Evolutionary conservation across 192 early-diverging fungal species (phyloP), one percentile per base, ranked within the genome.

Genomic region (Entomortierella lignicola): DNA sequence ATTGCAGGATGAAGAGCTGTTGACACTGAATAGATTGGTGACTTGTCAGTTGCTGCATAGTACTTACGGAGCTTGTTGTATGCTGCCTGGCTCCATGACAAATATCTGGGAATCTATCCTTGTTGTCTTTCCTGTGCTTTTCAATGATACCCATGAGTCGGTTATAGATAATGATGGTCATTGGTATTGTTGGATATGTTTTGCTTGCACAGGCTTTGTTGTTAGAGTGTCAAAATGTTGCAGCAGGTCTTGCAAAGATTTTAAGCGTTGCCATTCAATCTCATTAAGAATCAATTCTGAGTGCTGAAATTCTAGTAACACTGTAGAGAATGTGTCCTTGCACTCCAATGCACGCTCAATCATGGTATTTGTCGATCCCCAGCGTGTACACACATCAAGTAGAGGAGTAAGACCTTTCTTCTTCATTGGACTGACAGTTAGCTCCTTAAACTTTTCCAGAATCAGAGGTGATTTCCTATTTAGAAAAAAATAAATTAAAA

Each of bases 1-100:
- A 64, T 64, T 18, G 50, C 62, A 34, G 62, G 62, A 25, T 64
- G 62, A 54, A 64, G 1, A 7, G 62, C 62, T 25, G 62, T 64
- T 7, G 21, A 47, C 48, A 64, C 62, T n/a, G 62, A 64, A 12
- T 64, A 64, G 25, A 64, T 64, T 2, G 62, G 62, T 39, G 51
- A 64, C 4, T 37, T 54, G 51, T 64, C 62, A 0, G 62, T 64
- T 21, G 48, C 51, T 7, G 31, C 32, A 26, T 64, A 64, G 62
- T 64, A 64, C 62, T 34, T 64, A 3, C 18, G 27, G 50, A 64
- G 29, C 18, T 63, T 63, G 8, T 51, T 15, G 27, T 63, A 50
- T 1, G 61, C 44, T 31, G 61, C 61, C 23, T 18, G 34, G 41
- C 59, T 2, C 59, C 59, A 43, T n/a, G 39, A 11, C 59, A 43